phyloP scores from a whole-genome alignment of 257 asterid genomes.

The Catharanthus roseus region DNA sequence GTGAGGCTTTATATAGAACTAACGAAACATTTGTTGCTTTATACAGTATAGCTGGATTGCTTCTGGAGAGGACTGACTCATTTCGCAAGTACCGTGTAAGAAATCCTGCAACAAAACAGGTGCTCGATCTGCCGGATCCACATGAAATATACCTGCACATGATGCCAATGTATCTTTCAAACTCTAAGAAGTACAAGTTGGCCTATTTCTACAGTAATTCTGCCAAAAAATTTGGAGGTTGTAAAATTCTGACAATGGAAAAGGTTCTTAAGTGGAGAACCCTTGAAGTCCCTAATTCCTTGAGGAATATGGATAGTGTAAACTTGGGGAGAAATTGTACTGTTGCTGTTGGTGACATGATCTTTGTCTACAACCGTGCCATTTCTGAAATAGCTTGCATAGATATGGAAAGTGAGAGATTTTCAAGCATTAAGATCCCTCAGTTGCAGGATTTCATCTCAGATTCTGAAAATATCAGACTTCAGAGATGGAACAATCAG shows the following conservation, averaged over 20 bases:
- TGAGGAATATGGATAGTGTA: background rate
- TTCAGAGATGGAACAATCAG: background rate
- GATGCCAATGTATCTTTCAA: background rate
- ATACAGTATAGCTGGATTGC: background rate
- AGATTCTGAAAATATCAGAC: background rate
- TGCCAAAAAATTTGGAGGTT: background rate
- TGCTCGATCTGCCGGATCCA: background rate
- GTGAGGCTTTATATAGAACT: background rate
- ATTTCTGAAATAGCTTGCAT: background rate
- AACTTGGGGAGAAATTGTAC: background rate
- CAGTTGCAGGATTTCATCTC: background rate
- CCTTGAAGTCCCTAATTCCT: background rate
- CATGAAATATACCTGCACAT: no score
- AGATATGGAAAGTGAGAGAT: background rate
- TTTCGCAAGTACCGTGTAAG: background rate
- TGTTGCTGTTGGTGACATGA: background rate
- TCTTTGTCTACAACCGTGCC: no score
- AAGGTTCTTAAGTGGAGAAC: background rate
- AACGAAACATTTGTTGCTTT: background rate
- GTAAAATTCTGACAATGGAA: background rate
- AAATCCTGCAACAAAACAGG: background rate
- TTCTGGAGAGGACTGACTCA: background rate
- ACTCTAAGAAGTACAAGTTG: constrained; percentile 4
- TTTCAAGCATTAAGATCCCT: background rate
- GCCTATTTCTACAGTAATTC: background rate